Evolutionary conservation across 345 rosid genomes (phyloP).

Genomic region (Hypericum perforatum): DNA sequence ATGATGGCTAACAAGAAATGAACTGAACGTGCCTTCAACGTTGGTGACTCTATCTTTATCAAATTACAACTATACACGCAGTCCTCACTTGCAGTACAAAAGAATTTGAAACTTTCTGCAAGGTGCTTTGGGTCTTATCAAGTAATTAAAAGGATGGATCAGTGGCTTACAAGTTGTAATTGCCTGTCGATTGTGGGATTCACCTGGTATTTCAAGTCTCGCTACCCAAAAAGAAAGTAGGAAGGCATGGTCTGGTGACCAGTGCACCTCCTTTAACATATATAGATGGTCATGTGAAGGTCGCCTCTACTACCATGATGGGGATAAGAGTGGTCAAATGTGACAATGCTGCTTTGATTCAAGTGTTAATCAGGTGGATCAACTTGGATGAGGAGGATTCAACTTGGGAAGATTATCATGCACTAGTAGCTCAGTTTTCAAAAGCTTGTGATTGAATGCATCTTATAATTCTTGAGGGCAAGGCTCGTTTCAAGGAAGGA

Average conservation of each 20-base stretch:
- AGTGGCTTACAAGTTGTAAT: not conserved
- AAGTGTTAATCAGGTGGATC: not conserved
- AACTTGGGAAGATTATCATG: not conserved
- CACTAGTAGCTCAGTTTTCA: not conserved
- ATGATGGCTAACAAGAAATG: not conserved
- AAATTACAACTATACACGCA: not conserved
- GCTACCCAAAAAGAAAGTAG: not conserved
- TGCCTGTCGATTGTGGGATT: not conserved
- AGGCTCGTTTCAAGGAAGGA: not conserved
- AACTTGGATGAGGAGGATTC: not conserved
- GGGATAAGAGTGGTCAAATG: not conserved
- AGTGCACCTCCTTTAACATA: not conserved
- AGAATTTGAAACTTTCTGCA: not conserved
- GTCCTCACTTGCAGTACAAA: not conserved
- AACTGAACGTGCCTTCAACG: not conserved
- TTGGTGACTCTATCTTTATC: not conserved
- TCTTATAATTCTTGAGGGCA: not conserved
- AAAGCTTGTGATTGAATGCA: not conserved
- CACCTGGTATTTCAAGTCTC: not conserved
- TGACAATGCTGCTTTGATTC: not conserved
- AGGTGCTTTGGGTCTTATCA: not conserved
- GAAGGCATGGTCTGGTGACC: not conserved
- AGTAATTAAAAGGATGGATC: not conserved
- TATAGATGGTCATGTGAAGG: not conserved
- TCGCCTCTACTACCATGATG: not conserved